Base-by-base conservation (phyloP, 106 monocot species). In the Chionographis japonica region DNA sequence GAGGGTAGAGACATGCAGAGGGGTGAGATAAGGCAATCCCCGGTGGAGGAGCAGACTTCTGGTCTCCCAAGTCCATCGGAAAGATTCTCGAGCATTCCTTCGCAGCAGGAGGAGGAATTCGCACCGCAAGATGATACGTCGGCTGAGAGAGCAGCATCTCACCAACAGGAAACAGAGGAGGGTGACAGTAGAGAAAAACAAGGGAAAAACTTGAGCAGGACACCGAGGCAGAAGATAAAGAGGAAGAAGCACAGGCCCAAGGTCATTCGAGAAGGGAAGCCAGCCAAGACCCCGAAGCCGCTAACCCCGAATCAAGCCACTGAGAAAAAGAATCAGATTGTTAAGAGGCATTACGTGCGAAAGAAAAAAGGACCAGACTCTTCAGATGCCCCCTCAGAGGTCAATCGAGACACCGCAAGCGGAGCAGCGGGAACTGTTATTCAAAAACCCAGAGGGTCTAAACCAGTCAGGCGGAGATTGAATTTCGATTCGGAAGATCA, bases 211-310 rank as follows among this genome's bases (percentile, higher is more conserved):
- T 56, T 80, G 46, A 87, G 70, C 18, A 83, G 62, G 41, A 97
- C 78, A 40, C 82, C 81, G 8, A 61, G 50, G 10, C 79, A 74
- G 19, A 92, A 84, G 60, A 66, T 81, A 0, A 79, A 60, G 50
- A 82, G 80, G 67, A 97, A 75, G 65, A 92, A 77, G 36, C 75
- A 80, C 56, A 80, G 80, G 62, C 95, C 95, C 3, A 97, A 92
- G 84, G 95, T 97, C 61, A 64, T 92, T 17, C 56, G 13, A 66
- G 86, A 91, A 77, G 88, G 70, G 53, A 88, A 92, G 74, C 58
- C 77, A 14, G 15, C 72, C 8, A 83, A 71, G 60, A 69, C 83
- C 50, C 81, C 78, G 4, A 91, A 72, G 58, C 61, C 68, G n/a
- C 37, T 43, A 12, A 74, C 73, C 13, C 72, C 72, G 10, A 41